Evolutionary conservation across 2,329 filamentous ascomycete genomes (phyloP).

Genomic region (Chaetomium olivaceum): DNA sequence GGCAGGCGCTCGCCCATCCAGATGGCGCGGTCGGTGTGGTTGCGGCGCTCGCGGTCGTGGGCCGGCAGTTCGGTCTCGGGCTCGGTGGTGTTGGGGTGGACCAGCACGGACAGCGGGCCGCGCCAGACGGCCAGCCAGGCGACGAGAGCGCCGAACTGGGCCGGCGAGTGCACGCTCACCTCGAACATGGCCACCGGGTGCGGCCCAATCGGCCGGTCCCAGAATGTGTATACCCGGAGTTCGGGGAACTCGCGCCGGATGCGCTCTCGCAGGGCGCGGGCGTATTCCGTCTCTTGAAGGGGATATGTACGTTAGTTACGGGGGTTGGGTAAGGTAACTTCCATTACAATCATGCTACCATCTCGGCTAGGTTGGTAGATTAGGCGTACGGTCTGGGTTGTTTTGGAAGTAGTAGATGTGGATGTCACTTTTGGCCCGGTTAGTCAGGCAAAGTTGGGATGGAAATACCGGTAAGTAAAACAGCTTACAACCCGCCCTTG

Average conservation of each 20-base stretch:
- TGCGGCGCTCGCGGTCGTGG: constrained; percentile 44
- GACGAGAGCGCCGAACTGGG: constrained; percentile 86
- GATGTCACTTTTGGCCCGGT: constrained; percentile 57
- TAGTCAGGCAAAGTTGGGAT: neutral
- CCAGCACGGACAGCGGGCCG: constrained; percentile 73
- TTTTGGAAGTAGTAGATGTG: constrained; percentile 80
- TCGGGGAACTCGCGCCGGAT: constrained; percentile 86
- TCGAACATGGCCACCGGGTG: constrained; percentile 90
- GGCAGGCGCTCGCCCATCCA: constrained; percentile 72
- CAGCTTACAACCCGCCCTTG: constrained; percentile 69
- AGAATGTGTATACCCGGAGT: constrained; percentile 76
- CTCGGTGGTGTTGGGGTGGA: constrained; percentile 79
- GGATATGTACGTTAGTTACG: no score
- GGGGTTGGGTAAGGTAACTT: no score
- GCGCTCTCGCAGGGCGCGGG: constrained; percentile 71
- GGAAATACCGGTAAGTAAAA: neutral
- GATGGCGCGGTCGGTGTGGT: constrained; percentile 68
- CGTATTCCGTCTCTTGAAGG: constrained; percentile 58
- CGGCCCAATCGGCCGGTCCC: constrained; percentile 75
- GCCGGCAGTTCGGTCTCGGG: constrained; percentile 35
- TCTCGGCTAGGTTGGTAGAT: neutral
- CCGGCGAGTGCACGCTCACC: constrained; percentile 82
- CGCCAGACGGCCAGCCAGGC: constrained; percentile 82
- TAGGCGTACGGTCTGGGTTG: constrained; percentile 49
- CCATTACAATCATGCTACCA: neutral